A percentile compares a stretch with the other conserved stretches of the same genome.
These are phyloP conservation scores for Mastigamoeba balamuthi DNA, from an alignment of 78 protist genomes.

Conservation along the genomic window DNA sequence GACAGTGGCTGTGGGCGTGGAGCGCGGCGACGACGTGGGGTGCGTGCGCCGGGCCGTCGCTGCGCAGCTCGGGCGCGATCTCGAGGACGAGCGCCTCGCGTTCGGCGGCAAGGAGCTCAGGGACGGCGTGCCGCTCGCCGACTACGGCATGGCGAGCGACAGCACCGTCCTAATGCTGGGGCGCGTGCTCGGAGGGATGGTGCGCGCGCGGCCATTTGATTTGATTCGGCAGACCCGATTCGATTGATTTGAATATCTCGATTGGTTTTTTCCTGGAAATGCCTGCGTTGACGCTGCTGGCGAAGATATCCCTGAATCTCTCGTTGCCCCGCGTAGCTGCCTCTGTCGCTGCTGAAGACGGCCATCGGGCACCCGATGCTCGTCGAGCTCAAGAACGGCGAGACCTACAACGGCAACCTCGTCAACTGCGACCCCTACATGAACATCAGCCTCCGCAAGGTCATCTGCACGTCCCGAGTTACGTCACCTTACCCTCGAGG, in stretches of 20 bases:
- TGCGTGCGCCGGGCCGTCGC: too few relatives aligned
- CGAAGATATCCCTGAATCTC: not conserved
- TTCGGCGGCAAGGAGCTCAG: not conserved
- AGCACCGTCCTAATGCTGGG: not conserved
- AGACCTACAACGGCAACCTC: conserved; percentile 82
- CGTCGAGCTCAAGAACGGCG: conserved; percentile 91
- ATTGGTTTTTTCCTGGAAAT: not conserved
- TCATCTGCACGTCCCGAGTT: conserved; percentile 58
- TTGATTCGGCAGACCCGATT: too few relatives aligned
- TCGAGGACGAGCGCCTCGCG: not conserved
- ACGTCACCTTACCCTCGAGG: not conserved
- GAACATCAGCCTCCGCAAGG: conserved; percentile 74
- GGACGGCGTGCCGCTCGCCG: not conserved
- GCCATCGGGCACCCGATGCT: conserved; percentile 4
- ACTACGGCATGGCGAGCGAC: not conserved
- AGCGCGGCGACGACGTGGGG: too few relatives aligned
- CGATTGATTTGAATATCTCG: not conserved
- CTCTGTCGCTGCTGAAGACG: not conserved
- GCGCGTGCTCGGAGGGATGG: not conserved
- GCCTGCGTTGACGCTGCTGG: too few relatives aligned
- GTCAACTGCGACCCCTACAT: conserved; percentile 80
- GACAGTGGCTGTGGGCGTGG: too few relatives aligned
- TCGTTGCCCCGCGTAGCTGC: not conserved
- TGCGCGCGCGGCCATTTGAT: too few relatives aligned
- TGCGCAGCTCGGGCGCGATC: too few relatives aligned